A percentile compares a stretch with the other conserved stretches of the same genome.
phyloP scores from a whole-genome alignment of 148 eudicot genomes.

The Arctostaphylos glauca region DNA sequence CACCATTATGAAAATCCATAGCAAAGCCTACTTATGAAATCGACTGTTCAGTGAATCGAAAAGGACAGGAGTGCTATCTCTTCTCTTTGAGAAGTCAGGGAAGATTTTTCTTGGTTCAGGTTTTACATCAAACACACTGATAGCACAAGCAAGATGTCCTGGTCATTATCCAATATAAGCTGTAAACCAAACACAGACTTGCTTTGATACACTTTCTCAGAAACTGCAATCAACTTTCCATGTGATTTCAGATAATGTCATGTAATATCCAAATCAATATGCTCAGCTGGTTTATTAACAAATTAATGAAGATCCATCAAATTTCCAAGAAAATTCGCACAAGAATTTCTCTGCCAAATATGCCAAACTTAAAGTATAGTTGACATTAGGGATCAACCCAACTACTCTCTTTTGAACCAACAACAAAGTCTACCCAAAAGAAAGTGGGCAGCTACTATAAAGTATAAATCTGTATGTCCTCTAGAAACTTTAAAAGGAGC shows the following conservation, averaged over 20 bases:
- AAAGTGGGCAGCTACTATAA: too few relatives aligned
- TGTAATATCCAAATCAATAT: neutral
- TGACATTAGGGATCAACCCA: neutral
- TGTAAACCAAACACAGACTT: neutral
- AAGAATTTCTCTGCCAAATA: neutral
- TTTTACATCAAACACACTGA: neutral
- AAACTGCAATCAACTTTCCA: neutral
- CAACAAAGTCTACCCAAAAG: neutral
- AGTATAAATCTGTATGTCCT: too few relatives aligned
- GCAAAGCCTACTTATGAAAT: neutral
- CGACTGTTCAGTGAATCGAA: neutral
- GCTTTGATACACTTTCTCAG: neutral
- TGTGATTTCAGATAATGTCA: neutral
- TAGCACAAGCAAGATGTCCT: neutral
- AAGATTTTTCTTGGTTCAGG: neutral
- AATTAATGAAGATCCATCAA: neutral
- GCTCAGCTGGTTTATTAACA: neutral
- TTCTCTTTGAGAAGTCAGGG: neutral
- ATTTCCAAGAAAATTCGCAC: neutral
- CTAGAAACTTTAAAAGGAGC: too few relatives aligned
- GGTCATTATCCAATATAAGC: neutral
- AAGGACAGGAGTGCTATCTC: neutral
- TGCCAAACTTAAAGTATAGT: neutral
- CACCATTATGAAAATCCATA: neutral
- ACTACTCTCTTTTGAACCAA: neutral